Evolutionary conservation across 2,329 filamentous ascomycete species (phyloP).

Genomic region (Hyphodiscus sp.): DNA sequence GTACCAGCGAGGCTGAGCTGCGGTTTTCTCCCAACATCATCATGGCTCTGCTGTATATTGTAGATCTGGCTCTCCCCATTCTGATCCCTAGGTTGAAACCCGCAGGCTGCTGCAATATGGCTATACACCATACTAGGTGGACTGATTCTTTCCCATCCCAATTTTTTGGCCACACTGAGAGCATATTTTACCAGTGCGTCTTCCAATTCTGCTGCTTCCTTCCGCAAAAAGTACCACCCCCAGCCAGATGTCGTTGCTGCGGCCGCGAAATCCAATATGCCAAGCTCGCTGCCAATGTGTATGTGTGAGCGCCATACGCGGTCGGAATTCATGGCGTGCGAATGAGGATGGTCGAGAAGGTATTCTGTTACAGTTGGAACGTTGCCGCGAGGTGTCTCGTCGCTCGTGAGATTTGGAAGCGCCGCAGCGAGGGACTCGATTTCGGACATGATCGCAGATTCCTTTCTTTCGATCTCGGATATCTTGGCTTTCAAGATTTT

Average conservation of each 20-base stretch:
- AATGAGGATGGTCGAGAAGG: slow-evolving; percentile 65
- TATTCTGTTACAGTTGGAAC: slow-evolving; percentile 63
- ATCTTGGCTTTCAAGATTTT: slow-evolving; percentile 58
- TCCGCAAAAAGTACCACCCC: slow-evolving; percentile 97
- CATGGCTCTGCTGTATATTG: slow-evolving; percentile 59
- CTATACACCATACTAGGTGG: slow-evolving; percentile 89
- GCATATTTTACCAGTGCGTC: slow-evolving; percentile 89
- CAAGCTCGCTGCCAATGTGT: slow-evolving; percentile 78
- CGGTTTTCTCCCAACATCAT: slow-evolving; percentile 58
- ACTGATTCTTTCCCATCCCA: slow-evolving; percentile 73
- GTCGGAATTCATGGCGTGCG: slow-evolving; percentile 30
- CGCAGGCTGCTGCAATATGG: slow-evolving; percentile 84
- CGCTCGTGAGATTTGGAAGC: slow-evolving; percentile 80
- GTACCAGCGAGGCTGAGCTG: slow-evolving; percentile 77
- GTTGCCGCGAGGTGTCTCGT: slow-evolving; percentile 64
- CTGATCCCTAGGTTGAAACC: slow-evolving; percentile 88
- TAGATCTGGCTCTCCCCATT: slow-evolving; percentile 93
- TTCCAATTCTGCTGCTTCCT: slow-evolving; percentile 88
- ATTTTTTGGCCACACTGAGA: slow-evolving; percentile 61
- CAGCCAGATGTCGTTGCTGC: slow-evolving; percentile 81
- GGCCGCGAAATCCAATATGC: slow-evolving; percentile 81
- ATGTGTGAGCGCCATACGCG: slow-evolving; percentile 66
- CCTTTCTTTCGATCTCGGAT: slow-evolving; percentile 51
- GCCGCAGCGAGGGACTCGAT: slow-evolving; percentile 70
- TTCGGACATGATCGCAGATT: slow-evolving; percentile 52